Base-by-base conservation (phyloP, 2,329 filamentous ascomycete genomes). In the Aspergillus ochraceoroseus region DNA sequence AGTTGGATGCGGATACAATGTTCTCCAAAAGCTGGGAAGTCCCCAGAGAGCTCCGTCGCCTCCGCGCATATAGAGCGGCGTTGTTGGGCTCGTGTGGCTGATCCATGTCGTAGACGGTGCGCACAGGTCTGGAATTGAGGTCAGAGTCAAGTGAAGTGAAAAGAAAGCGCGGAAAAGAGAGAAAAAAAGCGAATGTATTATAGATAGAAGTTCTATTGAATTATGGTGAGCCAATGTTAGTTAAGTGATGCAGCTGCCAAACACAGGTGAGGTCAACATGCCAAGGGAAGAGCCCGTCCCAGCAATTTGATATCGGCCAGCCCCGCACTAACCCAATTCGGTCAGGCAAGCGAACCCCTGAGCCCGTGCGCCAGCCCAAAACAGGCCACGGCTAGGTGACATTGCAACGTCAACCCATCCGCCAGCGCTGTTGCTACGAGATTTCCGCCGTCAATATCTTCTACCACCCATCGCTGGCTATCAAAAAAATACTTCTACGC, bases 1-100 rank as follows among this genome's bases (percentile, higher is more conserved):
- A 98, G 74, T 98, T 98, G 56, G 89, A 92, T 57, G 85, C 87
- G 62, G 94, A 86, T 65, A 95, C 89, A 59, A 98, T 95, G 70
- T 85, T 92, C 70, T 96, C 90, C 67, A 96, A 76, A 64, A 96
- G 83, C 55, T 79, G 74, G 11, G 75, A 75, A 52, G 76, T 77
- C 47, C 76, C 73, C 53, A 62, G 60, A 30, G 65, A 65, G 37
- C 57, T 64, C 43, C 66, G 61, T 44, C 68, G 62, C 48, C 67
- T 60, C 43, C 67, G 57, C 44, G 64, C 65, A 53, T 67, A 67
- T 30, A 71, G 58, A 27, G 70, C 67, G 18, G 68, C 68, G 46
- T 60, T 63, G 52, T 68, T 68, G 48, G 67, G 62, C 49, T 66
- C 61, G 32, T 46, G 44, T 30, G 51, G 42, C 33, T 56, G 54